Conservation (phyloP, 169 alveolate species). For the Plasmodium blacklocki region DNA sequence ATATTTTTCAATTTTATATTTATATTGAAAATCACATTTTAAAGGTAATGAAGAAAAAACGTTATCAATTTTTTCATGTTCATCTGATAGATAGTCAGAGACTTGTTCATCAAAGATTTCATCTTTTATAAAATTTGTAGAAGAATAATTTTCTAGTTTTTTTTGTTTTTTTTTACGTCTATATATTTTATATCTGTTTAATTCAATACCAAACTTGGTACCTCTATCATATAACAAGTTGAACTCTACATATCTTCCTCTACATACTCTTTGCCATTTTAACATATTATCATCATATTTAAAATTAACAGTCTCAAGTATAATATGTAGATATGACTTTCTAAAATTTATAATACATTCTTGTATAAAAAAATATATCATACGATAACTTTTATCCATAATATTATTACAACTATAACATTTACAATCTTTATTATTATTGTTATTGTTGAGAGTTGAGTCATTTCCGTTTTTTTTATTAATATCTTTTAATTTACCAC, state of each 20-base stretch:
- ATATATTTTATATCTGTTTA: constrained; percentile 51
- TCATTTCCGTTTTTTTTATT: not conserved
- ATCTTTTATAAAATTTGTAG: constrained; percentile 50
- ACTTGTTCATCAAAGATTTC: constrained; percentile 67
- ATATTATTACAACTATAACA: constrained; percentile 63
- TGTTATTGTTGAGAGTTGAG: not conserved
- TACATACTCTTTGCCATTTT: constrained; percentile 89
- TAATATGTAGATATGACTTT: constrained; percentile 84
- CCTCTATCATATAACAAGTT: constrained; percentile 91
- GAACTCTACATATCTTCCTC: constrained; percentile 92
- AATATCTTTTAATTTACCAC: constrained; percentile 7
- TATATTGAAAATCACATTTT: constrained; percentile 55
- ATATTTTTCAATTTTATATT: constrained; percentile 45
- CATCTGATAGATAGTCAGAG: constrained; percentile 71
- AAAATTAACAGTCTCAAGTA: constrained; percentile 80
- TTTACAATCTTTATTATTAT: constrained; percentile 22
- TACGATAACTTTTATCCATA: constrained; percentile 69
- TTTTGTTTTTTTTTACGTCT: constrained; percentile 31
- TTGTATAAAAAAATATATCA: constrained; percentile 59
- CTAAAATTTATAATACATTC: constrained; percentile 64
- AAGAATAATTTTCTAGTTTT: constrained; percentile 24
- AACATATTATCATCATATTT: constrained; percentile 85
- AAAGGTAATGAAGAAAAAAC: constrained; percentile 64
- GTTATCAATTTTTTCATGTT: constrained; percentile 72
- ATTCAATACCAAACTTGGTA: constrained; percentile 89